Evolutionary conservation across 192 early-diverging fungal species (phyloP), one percentile per base, ranked within the genome.

Genomic region (Backusella macrospora): DNA sequence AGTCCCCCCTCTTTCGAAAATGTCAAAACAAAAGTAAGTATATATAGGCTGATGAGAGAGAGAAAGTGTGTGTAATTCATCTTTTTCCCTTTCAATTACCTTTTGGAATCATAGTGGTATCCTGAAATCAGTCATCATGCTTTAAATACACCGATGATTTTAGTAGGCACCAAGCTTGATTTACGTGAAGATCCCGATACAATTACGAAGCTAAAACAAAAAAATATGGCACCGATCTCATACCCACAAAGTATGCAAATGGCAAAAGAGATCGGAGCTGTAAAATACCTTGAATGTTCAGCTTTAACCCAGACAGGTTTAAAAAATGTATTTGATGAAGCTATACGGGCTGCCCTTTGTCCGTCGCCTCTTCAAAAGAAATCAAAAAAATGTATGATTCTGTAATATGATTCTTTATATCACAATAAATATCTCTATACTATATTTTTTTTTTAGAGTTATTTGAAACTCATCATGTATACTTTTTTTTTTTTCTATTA

Each of bases 261-360:
- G 87, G 84, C 86, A 55, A 92, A 91, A 79, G 92, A 93, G 65
- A 89, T 96, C 75, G 77, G 80, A 2, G 94, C 92, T 29, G 91
- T 91, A 76, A 92, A 92, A 71, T 96, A 96, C 77, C 85, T 95
- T 40, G 95, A 96, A 82, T 96, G 95, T 77, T 96, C 94, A 43
- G 94, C 95, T 47, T 85, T 96, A 67, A 95, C 95, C 73, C 95
- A 96, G 80, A 94, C 92, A 84, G 94, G 94, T 21, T 59, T 96
- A 64, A 96, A 96, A 88, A 94, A 89, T 70, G 94, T 96, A 34
- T 96, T 96, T 89, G 95, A 96, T 82, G 94, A 95, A 68, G 95
- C 95, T 18, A 96, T 96, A 76, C 86, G 94, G 26, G 92, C 94
- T 23, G 95, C 94, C 7, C 83, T 96, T 38, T 75, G 75, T 45